Evolutionary conservation across 2,329 filamentous ascomycete species (phyloP).

Genomic region (Fusarium pilosicola): DNA sequence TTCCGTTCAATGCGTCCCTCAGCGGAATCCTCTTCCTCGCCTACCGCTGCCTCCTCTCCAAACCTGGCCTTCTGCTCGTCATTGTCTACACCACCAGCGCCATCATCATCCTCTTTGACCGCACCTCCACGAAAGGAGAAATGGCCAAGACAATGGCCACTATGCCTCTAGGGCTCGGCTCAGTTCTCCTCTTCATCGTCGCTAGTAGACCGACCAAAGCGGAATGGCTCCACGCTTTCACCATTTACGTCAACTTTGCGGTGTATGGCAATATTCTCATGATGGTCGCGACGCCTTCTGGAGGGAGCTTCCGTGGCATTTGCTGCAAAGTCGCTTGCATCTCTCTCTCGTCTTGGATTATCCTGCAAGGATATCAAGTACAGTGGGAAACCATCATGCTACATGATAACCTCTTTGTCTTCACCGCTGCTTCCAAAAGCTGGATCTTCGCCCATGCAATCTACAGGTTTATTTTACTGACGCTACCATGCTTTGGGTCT

Average conservation of each 20-base stretch:
- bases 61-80: background rate
- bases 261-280: constrained; percentile 4
- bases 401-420: background rate
- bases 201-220: background rate
- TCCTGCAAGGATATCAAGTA: background rate
- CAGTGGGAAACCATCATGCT: background rate
- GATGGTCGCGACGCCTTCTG: constrained; percentile 1
- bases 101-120: background rate
- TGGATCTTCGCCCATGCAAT: background rate
- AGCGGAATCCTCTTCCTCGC: background rate
- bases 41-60: background rate
- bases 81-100: background rate
- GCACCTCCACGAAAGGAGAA: background rate
- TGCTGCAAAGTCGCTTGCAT: background rate
- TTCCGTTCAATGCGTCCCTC: background rate
- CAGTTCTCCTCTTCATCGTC: background rate
- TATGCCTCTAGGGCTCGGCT: background rate
- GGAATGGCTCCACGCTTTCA: background rate
- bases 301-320: background rate
- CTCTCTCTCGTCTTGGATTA: background rate
- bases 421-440: background rate
- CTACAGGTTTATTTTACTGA: background rate
- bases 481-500: background rate
- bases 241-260: background rate
- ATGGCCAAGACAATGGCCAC: background rate